Evolutionary conservation across 257 asterid species (phyloP), one percentile per base, ranked within the genome.

Genomic region (Solanum dulcamara): DNA sequence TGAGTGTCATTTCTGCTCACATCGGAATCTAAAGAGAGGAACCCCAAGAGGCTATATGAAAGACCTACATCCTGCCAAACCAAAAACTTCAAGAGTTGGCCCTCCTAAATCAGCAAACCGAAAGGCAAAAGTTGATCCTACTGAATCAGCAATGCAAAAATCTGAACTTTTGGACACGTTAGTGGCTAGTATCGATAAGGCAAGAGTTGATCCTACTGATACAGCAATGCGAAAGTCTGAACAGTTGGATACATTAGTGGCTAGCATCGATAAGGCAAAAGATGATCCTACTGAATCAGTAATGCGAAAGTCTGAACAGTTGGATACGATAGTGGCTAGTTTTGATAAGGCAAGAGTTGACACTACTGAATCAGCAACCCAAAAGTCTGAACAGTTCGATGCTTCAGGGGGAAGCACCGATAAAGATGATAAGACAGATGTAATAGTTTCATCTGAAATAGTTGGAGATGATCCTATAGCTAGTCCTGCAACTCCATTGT

Each of bases 1-100:
- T 89, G 90, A 24, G 12, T 96, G 98, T 59, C 93, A 94, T 80
- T 89, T 89, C 82, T 96, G 98, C 74, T 91, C 90, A 33, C 96
- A 94, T 87, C 89, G 24, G 10, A 95, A 94, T 84, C 14, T 86
- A 51, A 90, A 89, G 94, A 89, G 94, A 88, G 98, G 99, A 87
- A 91, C 98, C 10, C 88, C 95, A 1, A 91, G 89, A 77, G 93
- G 92, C 87, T 87, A 92, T n/a, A 26, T 94, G 85, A 92, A 92
- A 85, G 88, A 85, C 33, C 85, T 93, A 77, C 89, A 86, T 74
- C 92, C 93, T 10, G 91, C 86, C 37, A 92, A 90, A 88, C 92
- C 87, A 86, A 86, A 80, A 51, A 81, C 71, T 28, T 15, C 50
- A 80, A 87, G 80, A 86, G 57, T 77, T 32, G 75, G 87, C 42